Conservation (phyloP, 2,329 filamentous ascomycete species). For the Venturia effusa region DNA sequence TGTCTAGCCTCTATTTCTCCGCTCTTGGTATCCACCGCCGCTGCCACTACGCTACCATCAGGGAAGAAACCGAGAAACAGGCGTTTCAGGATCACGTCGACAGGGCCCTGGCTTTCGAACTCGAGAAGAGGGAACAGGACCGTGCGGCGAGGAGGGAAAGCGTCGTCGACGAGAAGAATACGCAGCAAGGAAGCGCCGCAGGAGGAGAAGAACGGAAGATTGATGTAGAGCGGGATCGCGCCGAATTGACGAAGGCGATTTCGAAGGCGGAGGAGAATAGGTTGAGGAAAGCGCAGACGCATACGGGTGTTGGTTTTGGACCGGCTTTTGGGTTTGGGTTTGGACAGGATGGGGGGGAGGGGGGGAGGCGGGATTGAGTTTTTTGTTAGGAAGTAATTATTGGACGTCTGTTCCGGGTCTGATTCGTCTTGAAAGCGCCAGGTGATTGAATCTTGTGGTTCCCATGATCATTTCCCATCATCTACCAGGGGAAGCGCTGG, state of each 20-base stretch:
- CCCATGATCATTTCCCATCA: too few species aligned
- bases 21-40: conserved; percentile 17
- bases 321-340: conserved; percentile 2
- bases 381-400: too few species aligned
- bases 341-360: not conserved
- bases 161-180: conserved; percentile 3
- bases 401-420: too few species aligned
- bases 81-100: conserved; percentile 2
- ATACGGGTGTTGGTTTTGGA: not conserved
- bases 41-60: conserved; percentile 18
- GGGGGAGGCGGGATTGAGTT: not conserved
- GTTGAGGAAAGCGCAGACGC: not conserved
- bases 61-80: conserved; percentile 9
- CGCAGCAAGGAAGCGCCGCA: too few species aligned
- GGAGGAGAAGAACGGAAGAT: conserved; percentile 1
- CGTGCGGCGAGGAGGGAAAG: not conserved
- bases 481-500: too few species aligned
- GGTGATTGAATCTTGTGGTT: too few species aligned
- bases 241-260: not conserved
- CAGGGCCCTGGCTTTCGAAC: conserved; percentile 2
- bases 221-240: conserved; percentile 12
- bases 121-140: not conserved
- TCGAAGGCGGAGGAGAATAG: not conserved
- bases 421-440: too few species aligned
- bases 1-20: conserved; percentile 17